Evolutionary conservation across 805 yeast species (phyloP).

Genomic region (Jamesozyma jinghongensis): DNA sequence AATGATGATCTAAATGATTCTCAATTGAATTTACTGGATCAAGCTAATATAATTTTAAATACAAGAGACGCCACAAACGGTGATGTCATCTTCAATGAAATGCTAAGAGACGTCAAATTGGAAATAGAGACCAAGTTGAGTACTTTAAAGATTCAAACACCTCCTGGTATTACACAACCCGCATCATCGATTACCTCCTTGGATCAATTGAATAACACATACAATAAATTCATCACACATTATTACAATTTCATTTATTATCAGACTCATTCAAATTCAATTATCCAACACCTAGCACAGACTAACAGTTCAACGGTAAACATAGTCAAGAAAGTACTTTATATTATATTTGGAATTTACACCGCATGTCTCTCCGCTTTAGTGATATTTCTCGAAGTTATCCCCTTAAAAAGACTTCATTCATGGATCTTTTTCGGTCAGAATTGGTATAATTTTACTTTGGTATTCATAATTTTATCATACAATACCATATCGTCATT

Average conservation of each 20-base stretch:
- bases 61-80: slow-evolving; percentile 14
- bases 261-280: slow-evolving; percentile 18
- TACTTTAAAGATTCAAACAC: slow-evolving; percentile 9
- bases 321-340: slow-evolving; percentile 4
- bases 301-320: slow-evolving; percentile 11
- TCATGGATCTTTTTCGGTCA: slow-evolving; percentile 17
- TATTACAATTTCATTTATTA: slow-evolving; percentile 25
- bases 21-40: slow-evolving; percentile 21
- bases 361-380: slow-evolving; percentile 13
- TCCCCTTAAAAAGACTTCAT: slow-evolving; percentile 22
- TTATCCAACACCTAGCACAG: slow-evolving; percentile 24
- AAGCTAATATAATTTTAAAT: slow-evolving; percentile 18
- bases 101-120: slow-evolving; percentile 20
- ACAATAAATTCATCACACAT: slow-evolving; percentile 24
- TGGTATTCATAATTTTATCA: slow-evolving; percentile 18
- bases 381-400: slow-evolving; percentile 18
- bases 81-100: slow-evolving; percentile 18
- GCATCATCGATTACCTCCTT: slow-evolving; percentile 4
- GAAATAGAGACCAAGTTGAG: slow-evolving; percentile 20
- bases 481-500: slow-evolving; percentile 24
- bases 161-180: slow-evolving; percentile 2
- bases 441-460: slow-evolving; percentile 15
- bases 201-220: slow-evolving; percentile 20
- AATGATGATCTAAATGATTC: slow-evolving; percentile 28
- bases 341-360: slow-evolving; percentile 8